These are phyloP conservation scores for Sporisorium reilianum DNA, from an alignment of 1,284 basidiomycete species.

Conservation along the genomic window DNA sequence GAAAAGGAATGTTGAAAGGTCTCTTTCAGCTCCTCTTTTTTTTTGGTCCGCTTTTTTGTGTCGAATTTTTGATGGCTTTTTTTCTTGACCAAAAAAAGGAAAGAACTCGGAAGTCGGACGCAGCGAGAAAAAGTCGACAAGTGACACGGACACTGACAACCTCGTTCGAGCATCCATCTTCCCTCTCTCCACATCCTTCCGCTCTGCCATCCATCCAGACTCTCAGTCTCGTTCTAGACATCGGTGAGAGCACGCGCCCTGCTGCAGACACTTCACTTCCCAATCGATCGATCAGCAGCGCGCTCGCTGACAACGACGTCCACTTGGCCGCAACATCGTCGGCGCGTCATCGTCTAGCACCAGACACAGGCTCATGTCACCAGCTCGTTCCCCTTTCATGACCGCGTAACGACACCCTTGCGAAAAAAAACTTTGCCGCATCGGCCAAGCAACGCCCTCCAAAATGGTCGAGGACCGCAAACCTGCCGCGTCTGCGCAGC, in stretches of 20 bases:
- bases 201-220: neutral
- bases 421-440: neutral
- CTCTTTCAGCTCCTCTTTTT: too few species aligned
- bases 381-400: conserved; percentile 5
- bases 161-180: neutral
- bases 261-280: neutral
- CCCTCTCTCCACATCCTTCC: neutral
- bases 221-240: neutral
- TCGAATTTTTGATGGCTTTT: neutral
- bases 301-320: neutral
- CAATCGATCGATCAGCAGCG: neutral
- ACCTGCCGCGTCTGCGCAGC: conserved; percentile 10
- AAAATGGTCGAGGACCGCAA: conserved; percentile 23
- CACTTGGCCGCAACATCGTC: neutral
- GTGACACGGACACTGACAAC: neutral
- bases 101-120: neutral
- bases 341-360: conserved; percentile 1
- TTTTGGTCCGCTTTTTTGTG: too few species aligned
- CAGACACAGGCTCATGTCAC: neutral
- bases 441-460: neutral
- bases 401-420: neutral
- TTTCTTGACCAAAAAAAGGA: neutral
- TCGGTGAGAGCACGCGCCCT: neutral
- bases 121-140: neutral
- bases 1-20: neutral